These are phyloP conservation scores for Sporisorium exsertum DNA, from an alignment of 1,284 basidiomycete species.

Conservation along the genomic window DNA sequence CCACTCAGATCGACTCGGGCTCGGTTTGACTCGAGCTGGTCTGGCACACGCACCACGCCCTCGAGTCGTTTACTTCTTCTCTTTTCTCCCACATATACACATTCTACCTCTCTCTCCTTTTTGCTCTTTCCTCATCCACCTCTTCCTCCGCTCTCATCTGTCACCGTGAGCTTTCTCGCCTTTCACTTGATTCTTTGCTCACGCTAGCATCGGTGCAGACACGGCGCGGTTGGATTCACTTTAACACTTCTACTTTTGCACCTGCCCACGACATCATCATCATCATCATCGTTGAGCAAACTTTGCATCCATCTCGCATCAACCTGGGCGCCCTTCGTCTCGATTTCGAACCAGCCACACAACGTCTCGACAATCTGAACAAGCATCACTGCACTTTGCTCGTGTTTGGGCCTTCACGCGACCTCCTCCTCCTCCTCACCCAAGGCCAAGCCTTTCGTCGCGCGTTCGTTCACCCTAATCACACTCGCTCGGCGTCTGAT, in stretches of 20 bases:
- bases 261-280: neutral
- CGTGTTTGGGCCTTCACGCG: neutral
- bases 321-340: neutral
- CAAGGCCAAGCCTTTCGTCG: neutral
- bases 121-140: neutral
- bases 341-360: neutral
- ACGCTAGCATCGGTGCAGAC: constrained; percentile 5
- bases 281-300: neutral
- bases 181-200: constrained; percentile 1
- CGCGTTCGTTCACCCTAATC: neutral
- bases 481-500: neutral
- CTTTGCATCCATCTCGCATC: neutral
- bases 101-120: constrained; percentile 3
- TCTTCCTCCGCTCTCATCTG: neutral
- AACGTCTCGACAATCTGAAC: neutral
- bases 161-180: neutral
- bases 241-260: neutral
- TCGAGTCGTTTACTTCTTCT: constrained; percentile 14
- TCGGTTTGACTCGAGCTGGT: neutral
- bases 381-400: neutral
- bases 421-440: neutral
- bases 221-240: neutral
- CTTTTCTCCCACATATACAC: neutral
- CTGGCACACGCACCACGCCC: neutral
- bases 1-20: neutral